phyloP scores from a whole-genome alignment of 2,329 filamentous ascomycete species.

The Nothopassalora personata region DNA sequence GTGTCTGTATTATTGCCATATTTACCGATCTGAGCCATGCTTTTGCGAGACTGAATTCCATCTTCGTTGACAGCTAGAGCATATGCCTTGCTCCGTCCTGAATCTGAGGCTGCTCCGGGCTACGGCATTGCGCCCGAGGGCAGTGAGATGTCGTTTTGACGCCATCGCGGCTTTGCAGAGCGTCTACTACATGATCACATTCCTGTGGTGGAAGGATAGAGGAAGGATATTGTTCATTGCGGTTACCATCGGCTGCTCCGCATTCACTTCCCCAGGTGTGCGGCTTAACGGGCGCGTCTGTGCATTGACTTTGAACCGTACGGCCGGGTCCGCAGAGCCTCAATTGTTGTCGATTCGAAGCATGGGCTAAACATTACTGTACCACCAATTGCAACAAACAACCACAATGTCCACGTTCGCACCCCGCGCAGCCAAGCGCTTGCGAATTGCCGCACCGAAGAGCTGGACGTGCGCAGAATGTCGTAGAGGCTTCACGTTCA shows the following conservation, averaged over 20 bases:
- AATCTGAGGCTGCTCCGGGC: background rate
- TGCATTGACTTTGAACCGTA: slow-evolving; percentile 1
- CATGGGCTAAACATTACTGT: background rate
- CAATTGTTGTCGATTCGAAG: background rate
- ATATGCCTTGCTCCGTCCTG: slow-evolving; percentile 3
- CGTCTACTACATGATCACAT: background rate
- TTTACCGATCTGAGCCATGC: slow-evolving; percentile 56
- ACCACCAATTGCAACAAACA: background rate
- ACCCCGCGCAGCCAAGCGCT: slow-evolving; percentile 30
- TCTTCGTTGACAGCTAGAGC: slow-evolving; percentile 32
- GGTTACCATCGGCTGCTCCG: slow-evolving; percentile 4
- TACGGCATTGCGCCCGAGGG: slow-evolving; percentile 6
- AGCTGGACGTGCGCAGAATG: slow-evolving; percentile 23
- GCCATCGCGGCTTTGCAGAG: slow-evolving; percentile 5
- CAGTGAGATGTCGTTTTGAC: slow-evolving; percentile 12
- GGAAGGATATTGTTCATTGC: background rate
- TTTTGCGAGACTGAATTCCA: slow-evolving; percentile 55
- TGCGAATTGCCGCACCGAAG: slow-evolving; percentile 21
- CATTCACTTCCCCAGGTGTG: background rate
- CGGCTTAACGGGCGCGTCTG: too few relatives aligned
- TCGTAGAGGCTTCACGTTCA: slow-evolving; percentile 20
- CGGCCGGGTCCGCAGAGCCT: slow-evolving; percentile 2
- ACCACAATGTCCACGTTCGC: slow-evolving; percentile 21
- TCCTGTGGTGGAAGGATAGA: too few relatives aligned
- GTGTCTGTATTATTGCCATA: background rate